Evolutionary conservation across 257 asterid genomes (phyloP).

Genomic region (Haberlea rhodopensis): DNA sequence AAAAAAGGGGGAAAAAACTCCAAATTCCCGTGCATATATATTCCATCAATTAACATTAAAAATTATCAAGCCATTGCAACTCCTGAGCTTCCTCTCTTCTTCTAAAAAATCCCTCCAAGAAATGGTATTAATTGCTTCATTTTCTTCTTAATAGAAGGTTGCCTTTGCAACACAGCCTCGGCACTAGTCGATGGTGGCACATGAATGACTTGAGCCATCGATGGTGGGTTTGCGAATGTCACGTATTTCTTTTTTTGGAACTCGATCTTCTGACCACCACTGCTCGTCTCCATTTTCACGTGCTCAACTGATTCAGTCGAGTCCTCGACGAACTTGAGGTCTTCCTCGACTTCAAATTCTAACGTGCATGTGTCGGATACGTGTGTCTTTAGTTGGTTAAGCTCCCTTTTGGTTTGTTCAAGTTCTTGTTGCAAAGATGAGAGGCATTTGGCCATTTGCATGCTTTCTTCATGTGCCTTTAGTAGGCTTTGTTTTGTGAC

Average conservation of each 20-base stretch:
- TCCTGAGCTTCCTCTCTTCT: constrained; percentile 27
- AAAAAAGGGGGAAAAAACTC: too few relatives aligned
- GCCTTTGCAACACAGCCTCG: constrained; percentile 42
- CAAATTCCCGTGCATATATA: too few relatives aligned
- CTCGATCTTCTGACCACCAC: constrained; percentile 9
- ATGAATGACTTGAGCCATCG: constrained; percentile 28
- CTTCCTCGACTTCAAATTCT: constrained; percentile 42
- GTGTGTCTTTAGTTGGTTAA: constrained; percentile 37
- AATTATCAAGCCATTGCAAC: constrained; percentile 17
- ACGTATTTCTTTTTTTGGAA: constrained; percentile 49
- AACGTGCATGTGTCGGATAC: constrained; percentile 18
- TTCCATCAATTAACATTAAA: too few relatives aligned
- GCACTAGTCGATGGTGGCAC: constrained; percentile 29
- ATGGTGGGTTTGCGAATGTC: constrained; percentile 42
- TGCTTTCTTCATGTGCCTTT: constrained; percentile 60
- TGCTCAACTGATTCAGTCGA: constrained; percentile 25
- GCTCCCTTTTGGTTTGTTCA: constrained; percentile 60
- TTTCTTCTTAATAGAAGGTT: constrained; percentile 52
- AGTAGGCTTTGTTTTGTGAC: constrained; percentile 69
- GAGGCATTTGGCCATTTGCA: constrained; percentile 55
- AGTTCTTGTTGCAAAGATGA: constrained; percentile 69
- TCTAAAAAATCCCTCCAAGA: constrained; percentile 31
- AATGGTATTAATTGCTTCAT: constrained; percentile 39
- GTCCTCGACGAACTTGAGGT: constrained; percentile 48
- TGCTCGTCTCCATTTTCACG: constrained; percentile 21